phyloP scores from a whole-genome alignment of 768 basidiomycete species.

The Pholiota conissans region DNA sequence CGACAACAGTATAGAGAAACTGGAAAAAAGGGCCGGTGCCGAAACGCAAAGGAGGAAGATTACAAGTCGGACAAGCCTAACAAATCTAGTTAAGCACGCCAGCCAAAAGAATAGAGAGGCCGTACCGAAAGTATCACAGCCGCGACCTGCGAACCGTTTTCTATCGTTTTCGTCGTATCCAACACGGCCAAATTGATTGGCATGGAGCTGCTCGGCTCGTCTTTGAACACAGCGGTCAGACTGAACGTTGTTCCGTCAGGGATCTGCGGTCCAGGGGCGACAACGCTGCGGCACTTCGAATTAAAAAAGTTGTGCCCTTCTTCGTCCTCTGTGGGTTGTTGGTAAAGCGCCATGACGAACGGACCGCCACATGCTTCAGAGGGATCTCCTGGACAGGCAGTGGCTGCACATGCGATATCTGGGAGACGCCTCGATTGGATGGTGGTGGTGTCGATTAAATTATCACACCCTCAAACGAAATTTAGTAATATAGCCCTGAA shows the following conservation, averaged over 20 bases:
- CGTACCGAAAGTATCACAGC: not conserved
- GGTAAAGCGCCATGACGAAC: conserved; percentile 8
- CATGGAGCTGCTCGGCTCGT: conserved; percentile 4
- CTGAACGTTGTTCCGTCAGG: not conserved
- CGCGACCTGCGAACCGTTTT: not conserved
- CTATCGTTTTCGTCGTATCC: not conserved
- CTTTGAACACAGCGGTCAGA: conserved; percentile 4
- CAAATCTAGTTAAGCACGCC: not conserved
- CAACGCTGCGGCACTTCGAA: not conserved
- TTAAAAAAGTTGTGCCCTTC: not conserved
- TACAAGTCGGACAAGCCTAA: not conserved
- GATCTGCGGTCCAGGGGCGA: not conserved
- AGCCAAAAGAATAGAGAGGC: not conserved
- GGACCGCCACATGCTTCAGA: conserved; percentile 12
- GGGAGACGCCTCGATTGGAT: conserved; percentile 7
- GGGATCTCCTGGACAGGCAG: conserved; percentile 5
- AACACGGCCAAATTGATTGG: conserved; percentile 2
- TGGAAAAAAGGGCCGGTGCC: not conserved
- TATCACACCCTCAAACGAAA: not conserved
- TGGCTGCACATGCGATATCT: conserved; percentile 14
- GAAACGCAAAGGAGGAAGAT: not conserved
- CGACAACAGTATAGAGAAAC: not conserved
- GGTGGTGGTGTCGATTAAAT: not conserved
- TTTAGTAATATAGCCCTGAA: not conserved
- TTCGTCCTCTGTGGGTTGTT: not conserved